Evolutionary conservation across 768 basidiomycete species (phyloP).

Genomic region (Podaxis sp.): DNA sequence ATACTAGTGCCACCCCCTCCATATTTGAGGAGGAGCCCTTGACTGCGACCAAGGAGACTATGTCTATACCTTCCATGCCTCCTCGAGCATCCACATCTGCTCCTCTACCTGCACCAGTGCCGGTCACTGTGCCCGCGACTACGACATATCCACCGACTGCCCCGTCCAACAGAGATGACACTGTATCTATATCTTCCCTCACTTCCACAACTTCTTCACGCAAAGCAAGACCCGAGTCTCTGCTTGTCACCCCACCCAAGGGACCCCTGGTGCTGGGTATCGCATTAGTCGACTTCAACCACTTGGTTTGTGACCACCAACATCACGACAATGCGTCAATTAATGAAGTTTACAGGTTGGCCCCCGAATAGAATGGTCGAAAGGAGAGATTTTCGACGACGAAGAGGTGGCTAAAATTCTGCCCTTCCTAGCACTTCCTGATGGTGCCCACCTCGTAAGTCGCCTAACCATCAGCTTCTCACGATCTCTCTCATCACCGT

Average conservation of each 20-base stretch:
- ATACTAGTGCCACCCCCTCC: conserved; percentile 51
- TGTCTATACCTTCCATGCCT: conserved; percentile 13
- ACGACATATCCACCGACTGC: conserved; percentile 62
- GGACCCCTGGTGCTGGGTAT: conserved; percentile 77
- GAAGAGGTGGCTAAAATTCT: conserved; percentile 83
- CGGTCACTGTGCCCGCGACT: conserved; percentile 25
- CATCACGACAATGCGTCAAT: conserved; percentile 12
- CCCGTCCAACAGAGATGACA: conserved; percentile 36
- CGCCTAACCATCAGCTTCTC: conserved; percentile 2
- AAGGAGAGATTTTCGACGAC: conserved; percentile 78
- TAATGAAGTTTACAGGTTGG: conserved; percentile 60
- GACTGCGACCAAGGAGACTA: conserved; percentile 25
- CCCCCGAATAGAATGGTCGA: conserved; percentile 83
- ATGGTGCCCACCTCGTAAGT: conserved; percentile 91
- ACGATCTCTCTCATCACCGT: conserved; percentile 4
- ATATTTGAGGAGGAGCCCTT: conserved; percentile 31
- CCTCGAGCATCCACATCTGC: not conserved
- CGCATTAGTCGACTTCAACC: conserved; percentile 94
- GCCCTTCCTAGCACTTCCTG: conserved; percentile 94
- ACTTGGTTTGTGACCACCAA: conserved; percentile 57
- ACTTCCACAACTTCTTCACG: conserved; percentile 56
- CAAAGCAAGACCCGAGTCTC: conserved; percentile 79
- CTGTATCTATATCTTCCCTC: conserved; percentile 61
- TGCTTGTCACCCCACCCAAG: conserved; percentile 60
- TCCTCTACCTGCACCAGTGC: not conserved